A percentile compares a stretch with the other conserved stretches of the same genome.
Evolutionary conservation across 2,329 filamentous ascomycete species (phyloP).

Genomic region (Coniochaeta hoffmannii): DNA sequence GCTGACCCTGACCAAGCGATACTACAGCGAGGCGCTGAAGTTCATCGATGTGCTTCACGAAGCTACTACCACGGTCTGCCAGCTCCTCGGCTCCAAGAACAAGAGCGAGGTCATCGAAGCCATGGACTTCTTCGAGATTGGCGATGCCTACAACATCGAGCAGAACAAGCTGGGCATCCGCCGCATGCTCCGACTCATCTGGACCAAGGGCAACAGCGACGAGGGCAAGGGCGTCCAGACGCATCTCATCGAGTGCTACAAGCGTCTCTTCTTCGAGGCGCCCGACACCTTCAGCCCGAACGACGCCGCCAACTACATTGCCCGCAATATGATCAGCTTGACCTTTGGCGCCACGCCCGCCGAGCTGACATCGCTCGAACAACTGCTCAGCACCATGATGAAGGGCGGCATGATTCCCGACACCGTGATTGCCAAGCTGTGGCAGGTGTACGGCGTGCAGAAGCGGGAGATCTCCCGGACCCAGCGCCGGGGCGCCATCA

Average conservation of each 20-base stretch:
- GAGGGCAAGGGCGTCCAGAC: slow-evolving; percentile 97
- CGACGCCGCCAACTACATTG: slow-evolving; percentile 90
- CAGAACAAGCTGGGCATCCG: slow-evolving; percentile 88
- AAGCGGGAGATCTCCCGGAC: slow-evolving; percentile 87
- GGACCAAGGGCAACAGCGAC: slow-evolving; percentile 98
- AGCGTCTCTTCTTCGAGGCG: slow-evolving; percentile 89
- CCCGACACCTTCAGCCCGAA: slow-evolving; percentile 82
- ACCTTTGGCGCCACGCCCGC: slow-evolving; percentile 94
- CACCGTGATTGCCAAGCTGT: slow-evolving; percentile 81
- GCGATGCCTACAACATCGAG: slow-evolving; percentile 93
- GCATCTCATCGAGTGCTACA: slow-evolving; percentile 95
- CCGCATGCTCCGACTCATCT: slow-evolving; percentile 93
- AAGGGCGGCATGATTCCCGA: slow-evolving; percentile 82
- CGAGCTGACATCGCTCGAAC: slow-evolving; percentile 90
- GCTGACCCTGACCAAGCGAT: slow-evolving; percentile 78
- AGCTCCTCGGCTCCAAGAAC: slow-evolving; percentile 87
- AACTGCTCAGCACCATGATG: slow-evolving; percentile 96
- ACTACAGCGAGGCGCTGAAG: slow-evolving; percentile 85
- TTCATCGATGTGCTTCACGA: slow-evolving; percentile 90
- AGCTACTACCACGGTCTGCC: slow-evolving; percentile 72
- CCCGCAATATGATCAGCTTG: slow-evolving; percentile 97
- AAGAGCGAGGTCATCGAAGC: slow-evolving; percentile 98
- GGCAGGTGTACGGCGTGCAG: slow-evolving; percentile 95
- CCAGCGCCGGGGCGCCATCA: slow-evolving; percentile 87
- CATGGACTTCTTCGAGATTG: slow-evolving; percentile 95